Evolutionary conservation across 768 basidiomycete genomes (phyloP).

Genomic region (Russula sp.): DNA sequence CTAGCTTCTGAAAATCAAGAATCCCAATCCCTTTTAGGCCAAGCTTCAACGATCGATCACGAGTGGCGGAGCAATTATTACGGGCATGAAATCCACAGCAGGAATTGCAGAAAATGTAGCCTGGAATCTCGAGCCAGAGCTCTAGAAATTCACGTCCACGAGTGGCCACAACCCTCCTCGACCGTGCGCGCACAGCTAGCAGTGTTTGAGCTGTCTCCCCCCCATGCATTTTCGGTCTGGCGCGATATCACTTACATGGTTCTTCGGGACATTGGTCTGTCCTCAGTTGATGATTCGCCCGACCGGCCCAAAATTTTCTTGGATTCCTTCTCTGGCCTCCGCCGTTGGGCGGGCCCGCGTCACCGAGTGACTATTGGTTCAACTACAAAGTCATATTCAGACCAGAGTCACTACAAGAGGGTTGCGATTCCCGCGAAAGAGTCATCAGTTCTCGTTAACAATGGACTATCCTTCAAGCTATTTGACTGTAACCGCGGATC

Average conservation of each 20-base stretch:
- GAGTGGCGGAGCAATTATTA: background rate
- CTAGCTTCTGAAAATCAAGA: background rate
- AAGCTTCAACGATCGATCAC: background rate
- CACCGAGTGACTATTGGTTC: slow-evolving; percentile 10
- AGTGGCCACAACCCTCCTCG: slow-evolving; percentile 10
- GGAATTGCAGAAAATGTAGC: background rate
- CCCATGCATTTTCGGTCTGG: slow-evolving; percentile 11
- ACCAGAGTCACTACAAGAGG: slow-evolving; percentile 1
- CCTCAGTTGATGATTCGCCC: background rate
- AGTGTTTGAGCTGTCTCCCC: slow-evolving; percentile 12
- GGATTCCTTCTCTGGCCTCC: slow-evolving; percentile 5
- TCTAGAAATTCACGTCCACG: slow-evolving; percentile 1
- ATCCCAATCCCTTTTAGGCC: background rate
- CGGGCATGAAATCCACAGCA: background rate
- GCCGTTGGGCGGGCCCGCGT: background rate
- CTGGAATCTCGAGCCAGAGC: background rate
- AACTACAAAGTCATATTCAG: slow-evolving; percentile 1
- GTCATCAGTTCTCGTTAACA: background rate
- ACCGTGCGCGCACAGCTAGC: background rate
- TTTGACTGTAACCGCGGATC: background rate
- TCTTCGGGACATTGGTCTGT: slow-evolving; percentile 5
- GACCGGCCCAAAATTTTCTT: background rate
- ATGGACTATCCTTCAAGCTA: slow-evolving; percentile 1
- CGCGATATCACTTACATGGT: slow-evolving; percentile 5
- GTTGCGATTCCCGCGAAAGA: background rate